Evolutionary conservation across 2,329 filamentous ascomycete genomes (phyloP).

Genomic region (Aspergillaceae sp.): DNA sequence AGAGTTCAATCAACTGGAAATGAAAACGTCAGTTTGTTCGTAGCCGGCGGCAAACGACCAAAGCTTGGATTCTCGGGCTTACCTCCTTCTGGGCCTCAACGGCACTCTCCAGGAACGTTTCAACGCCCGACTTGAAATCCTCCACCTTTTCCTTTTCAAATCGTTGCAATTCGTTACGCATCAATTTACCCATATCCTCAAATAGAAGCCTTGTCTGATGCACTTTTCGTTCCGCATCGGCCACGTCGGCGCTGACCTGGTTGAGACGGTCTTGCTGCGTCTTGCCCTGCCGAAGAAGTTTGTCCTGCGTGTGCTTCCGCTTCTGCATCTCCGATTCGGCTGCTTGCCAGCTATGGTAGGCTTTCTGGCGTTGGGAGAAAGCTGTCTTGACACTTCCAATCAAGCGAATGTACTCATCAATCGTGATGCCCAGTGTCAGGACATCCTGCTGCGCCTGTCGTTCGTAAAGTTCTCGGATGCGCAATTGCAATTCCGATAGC

Average conservation of each 20-base stretch:
- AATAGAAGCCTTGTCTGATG: slow-evolving; percentile 85
- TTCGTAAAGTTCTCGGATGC: slow-evolving; percentile 90
- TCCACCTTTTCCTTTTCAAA: slow-evolving; percentile 98
- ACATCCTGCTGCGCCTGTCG: slow-evolving; percentile 96
- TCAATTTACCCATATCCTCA: slow-evolving; percentile 92
- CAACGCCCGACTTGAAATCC: slow-evolving; percentile 95
- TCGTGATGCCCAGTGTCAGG: slow-evolving; percentile 89
- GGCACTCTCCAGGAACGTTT: slow-evolving; percentile 93
- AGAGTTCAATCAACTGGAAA: slow-evolving; percentile 69
- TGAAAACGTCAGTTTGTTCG: neutral
- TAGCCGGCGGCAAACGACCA: no score
- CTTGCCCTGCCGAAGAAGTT: slow-evolving; percentile 86
- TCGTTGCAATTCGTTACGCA: slow-evolving; percentile 82
- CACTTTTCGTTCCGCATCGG: slow-evolving; percentile 87
- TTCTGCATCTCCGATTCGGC: slow-evolving; percentile 88
- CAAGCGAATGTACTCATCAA: slow-evolving; percentile 94
- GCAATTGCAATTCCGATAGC: slow-evolving; percentile 84
- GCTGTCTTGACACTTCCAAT: slow-evolving; percentile 93
- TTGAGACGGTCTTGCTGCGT: slow-evolving; percentile 92
- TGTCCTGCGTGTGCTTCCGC: slow-evolving; percentile 81
- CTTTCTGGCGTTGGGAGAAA: slow-evolving; percentile 86
- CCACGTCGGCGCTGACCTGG: slow-evolving; percentile 84
- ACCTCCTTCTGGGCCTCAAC: slow-evolving; percentile 99
- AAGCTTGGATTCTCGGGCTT: slow-evolving; percentile 19
- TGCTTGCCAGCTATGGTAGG: slow-evolving; percentile 86